phyloP scores from a whole-genome alignment of 805 yeast genomes.

The Kurtzmaniella fragi region DNA sequence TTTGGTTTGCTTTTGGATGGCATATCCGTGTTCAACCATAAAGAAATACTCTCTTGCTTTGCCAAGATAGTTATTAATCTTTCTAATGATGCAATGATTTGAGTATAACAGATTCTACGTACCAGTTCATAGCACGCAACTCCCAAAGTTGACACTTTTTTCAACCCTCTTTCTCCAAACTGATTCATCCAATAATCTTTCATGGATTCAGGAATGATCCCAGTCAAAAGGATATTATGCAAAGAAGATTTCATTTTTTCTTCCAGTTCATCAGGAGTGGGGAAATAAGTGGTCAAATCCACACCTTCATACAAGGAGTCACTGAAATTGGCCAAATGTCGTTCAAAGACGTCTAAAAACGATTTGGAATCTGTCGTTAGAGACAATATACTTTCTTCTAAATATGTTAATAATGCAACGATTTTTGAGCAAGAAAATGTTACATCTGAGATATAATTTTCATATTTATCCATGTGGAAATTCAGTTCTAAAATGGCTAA shows the following conservation, averaged over 20 bases:
- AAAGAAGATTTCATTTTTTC: slow-evolving; percentile 18
- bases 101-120: slow-evolving; percentile 43
- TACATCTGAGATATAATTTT: slow-evolving; percentile 14
- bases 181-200: slow-evolving; percentile 61
- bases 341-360: slow-evolving; percentile 22
- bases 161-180: slow-evolving; percentile 62
- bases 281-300: slow-evolving; percentile 24
- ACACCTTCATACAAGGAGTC: slow-evolving; percentile 17
- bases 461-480: slow-evolving; percentile 7
- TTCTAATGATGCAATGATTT: slow-evolving; percentile 52
- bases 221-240: slow-evolving; percentile 48
- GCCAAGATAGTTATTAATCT: slow-evolving; percentile 44
- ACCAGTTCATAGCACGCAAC: slow-evolving; percentile 46
- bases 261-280: slow-evolving; percentile 11
- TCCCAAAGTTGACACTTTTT: slow-evolving; percentile 50
- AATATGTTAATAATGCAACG: slow-evolving; percentile 18
- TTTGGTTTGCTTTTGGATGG: background rate
- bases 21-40: slow-evolving; percentile 23
- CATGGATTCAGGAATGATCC: slow-evolving; percentile 44
- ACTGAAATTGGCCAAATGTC: slow-evolving; percentile 27
- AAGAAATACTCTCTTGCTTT: slow-evolving; percentile 35
- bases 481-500: slow-evolving; percentile 12
- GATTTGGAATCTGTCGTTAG: slow-evolving; percentile 18
- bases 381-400: slow-evolving; percentile 14
- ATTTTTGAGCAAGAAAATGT: slow-evolving; percentile 21